phyloP scores from a whole-genome alignment of 805 yeast genomes.

The Cyberlindnera veronae region DNA sequence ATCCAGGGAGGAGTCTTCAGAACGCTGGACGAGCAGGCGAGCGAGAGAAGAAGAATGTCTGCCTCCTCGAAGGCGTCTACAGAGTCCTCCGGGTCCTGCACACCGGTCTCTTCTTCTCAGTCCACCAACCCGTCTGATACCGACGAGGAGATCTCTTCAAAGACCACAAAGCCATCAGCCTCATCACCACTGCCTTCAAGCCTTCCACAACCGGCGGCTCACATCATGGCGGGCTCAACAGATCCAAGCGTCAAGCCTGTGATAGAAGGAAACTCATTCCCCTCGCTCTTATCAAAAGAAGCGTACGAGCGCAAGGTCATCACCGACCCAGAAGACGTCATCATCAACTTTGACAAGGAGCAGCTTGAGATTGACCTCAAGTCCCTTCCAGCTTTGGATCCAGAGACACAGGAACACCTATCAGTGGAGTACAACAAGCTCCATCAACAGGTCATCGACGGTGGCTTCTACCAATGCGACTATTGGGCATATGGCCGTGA shows the following conservation, averaged over 20 bases:
- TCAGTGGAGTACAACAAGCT: conserved; percentile 56
- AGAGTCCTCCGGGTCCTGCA: no score
- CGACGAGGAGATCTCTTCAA: conserved; percentile 9
- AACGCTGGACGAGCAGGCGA: conserved; percentile 27
- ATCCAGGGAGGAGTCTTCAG: conserved; percentile 72
- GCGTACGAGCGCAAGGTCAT: conserved; percentile 33
- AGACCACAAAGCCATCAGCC: neutral
- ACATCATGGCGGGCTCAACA: conserved; percentile 36
- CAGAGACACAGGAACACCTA: conserved; percentile 57
- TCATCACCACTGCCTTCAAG: neutral
- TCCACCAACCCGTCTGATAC: conserved; percentile 20
- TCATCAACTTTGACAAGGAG: conserved; percentile 55
- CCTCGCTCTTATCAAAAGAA: conserved; percentile 35
- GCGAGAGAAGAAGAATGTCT: neutral
- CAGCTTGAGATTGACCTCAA: conserved; percentile 54
- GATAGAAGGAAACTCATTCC: conserved; percentile 46
- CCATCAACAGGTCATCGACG: conserved; percentile 49
- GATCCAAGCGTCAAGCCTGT: conserved; percentile 42
- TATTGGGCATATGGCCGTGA: conserved; percentile 75
- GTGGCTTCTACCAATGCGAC: conserved; percentile 68
- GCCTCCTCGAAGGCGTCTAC: neutral
- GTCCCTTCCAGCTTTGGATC: conserved; percentile 62
- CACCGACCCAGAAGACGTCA: conserved; percentile 51
- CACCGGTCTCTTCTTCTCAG: no score
- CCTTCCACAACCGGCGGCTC: neutral